Evolutionary conservation across 805 yeast genomes (phyloP), one percentile per base, ranked within the genome.

Genomic region (Kazachstania kunashirensis): DNA sequence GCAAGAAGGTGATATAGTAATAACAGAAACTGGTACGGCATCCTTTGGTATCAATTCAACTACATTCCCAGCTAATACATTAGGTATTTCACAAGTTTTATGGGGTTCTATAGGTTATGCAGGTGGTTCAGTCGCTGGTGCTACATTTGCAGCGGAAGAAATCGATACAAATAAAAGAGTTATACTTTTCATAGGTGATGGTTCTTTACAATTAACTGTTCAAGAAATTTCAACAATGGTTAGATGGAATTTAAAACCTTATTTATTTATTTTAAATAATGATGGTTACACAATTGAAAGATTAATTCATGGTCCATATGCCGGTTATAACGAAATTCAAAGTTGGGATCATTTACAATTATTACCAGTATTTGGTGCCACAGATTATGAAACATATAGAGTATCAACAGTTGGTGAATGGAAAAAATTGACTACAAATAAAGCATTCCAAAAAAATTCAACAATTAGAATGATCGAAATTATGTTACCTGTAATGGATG

Each of bases 81-180:
- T 66, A 33, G 80, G 79, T 50, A 75, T 76, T 37, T 73, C 80
- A 29, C 82, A 76, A 62, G 79, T 74, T 17, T 59, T 76, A 45
- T 76, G 79, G 78, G 80, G 81, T 40, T 74, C 80, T 15, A 75
- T 76, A 53, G 81, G 82, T 41, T 75, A 57, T 55, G 61, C 80
- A 8, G 70, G 72, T 24, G 80, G 80, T 48, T 70, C 79, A 18
- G 63, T 75, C 9, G 54, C 70, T 33, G 80, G 81, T 49, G 80
- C 81, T n/a, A 68, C 68, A 11, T 67, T 73, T 58, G 79, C 78
- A 10, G 70, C 75, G 35, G 67, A 69, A 48, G 80, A 75, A 52
- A 45, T 71, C 36, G 71, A 71, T 47, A 72, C 71, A 37, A 46
- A 49, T 16, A 70, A 63, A 50, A 68, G 81, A 64, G 78, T 71